A percentile compares a stretch with the other conserved stretches of the same genome.
phyloP scores from a whole-genome alignment of 129 eudicot species.

The Erigeron canadensis region DNA sequence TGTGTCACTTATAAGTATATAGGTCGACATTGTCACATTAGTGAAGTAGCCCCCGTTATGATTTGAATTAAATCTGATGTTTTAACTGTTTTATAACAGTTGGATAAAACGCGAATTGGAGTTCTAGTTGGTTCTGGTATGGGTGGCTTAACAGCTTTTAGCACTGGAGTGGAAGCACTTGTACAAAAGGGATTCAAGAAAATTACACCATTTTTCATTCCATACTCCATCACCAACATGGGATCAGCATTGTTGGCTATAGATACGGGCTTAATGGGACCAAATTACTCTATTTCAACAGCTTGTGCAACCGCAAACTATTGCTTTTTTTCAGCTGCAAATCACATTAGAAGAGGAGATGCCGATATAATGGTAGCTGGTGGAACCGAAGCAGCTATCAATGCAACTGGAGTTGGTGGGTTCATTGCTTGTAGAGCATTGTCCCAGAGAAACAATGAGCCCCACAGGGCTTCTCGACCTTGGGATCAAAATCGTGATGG shows the following conservation, averaged over 20 bases:
- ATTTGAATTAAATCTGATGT: not conserved
- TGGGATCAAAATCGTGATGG: slow-evolving; percentile 91
- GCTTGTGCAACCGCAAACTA: slow-evolving; percentile 91
- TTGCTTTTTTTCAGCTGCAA: slow-evolving; percentile 79
- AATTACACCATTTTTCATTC: slow-evolving; percentile 81
- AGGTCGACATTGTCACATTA: not conserved
- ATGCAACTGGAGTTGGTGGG: slow-evolving; percentile 73
- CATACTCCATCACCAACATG: slow-evolving; percentile 81
- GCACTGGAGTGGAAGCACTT: slow-evolving; percentile 70
- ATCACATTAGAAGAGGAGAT: slow-evolving; percentile 84
- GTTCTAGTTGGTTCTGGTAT: slow-evolving; percentile 83
- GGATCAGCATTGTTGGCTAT: slow-evolving; percentile 85
- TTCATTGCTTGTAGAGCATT: slow-evolving; percentile 84
- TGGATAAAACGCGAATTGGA: slow-evolving; percentile 72
- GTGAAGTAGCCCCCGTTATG: not conserved
- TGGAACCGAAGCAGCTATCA: slow-evolving; percentile 81
- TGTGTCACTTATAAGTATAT: not conserved
- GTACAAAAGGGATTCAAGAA: slow-evolving; percentile 72
- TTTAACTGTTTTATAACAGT: slow-evolving; percentile 36
- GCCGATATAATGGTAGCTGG: slow-evolving; percentile 86
- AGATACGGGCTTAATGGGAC: slow-evolving; percentile 83
- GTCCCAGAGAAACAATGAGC: slow-evolving; percentile 80
- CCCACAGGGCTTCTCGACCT: slow-evolving; percentile 74
- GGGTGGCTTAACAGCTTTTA: slow-evolving; percentile 74
- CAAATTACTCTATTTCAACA: slow-evolving; percentile 78